Evolutionary conservation across 768 basidiomycete species (phyloP).

Genomic region (Mycena polygramma): DNA sequence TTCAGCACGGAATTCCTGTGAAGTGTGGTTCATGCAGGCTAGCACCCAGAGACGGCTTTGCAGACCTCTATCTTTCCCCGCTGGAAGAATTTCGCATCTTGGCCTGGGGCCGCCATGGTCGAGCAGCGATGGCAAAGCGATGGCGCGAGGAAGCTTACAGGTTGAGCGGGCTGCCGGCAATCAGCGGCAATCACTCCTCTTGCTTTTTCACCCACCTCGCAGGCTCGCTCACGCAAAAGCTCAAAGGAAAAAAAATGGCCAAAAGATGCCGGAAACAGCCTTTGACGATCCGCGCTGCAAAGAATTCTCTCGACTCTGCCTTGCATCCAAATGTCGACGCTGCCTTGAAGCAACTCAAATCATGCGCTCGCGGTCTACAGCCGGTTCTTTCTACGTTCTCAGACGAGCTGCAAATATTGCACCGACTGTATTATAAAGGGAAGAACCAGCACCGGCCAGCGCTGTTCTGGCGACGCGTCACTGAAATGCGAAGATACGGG

Average conservation of each 20-base stretch:
- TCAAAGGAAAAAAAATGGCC: constrained; percentile 9
- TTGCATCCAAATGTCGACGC: constrained; percentile 61
- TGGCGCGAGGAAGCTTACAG: background rate
- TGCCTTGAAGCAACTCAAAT: constrained; percentile 73
- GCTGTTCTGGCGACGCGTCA: constrained; percentile 77
- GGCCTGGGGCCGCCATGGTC: constrained; percentile 67
- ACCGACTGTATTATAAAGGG: constrained; percentile 81
- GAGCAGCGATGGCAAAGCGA: background rate
- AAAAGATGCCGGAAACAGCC: constrained; percentile 27
- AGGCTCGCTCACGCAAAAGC: too few relatives aligned
- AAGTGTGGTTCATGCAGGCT: constrained; percentile 12
- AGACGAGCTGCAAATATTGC: constrained; percentile 71
- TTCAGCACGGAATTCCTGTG: constrained; percentile 90
- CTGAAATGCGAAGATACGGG: constrained; percentile 71
- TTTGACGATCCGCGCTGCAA: constrained; percentile 40
- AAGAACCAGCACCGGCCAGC: constrained; percentile 83
- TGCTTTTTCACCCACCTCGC: too few relatives aligned
- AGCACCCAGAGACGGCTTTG: constrained; percentile 32
- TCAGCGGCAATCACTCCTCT: too few relatives aligned
- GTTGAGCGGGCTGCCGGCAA: too few relatives aligned
- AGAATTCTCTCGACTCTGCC: constrained; percentile 43
- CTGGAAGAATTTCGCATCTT: constrained; percentile 94
- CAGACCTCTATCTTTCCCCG: constrained; percentile 91
- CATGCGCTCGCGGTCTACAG: constrained; percentile 65
- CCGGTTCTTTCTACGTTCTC: constrained; percentile 54